These are phyloP conservation scores for Zopfia rhizophila DNA, from an alignment of 2,329 filamentous ascomycete species.

Conservation along the genomic window DNA sequence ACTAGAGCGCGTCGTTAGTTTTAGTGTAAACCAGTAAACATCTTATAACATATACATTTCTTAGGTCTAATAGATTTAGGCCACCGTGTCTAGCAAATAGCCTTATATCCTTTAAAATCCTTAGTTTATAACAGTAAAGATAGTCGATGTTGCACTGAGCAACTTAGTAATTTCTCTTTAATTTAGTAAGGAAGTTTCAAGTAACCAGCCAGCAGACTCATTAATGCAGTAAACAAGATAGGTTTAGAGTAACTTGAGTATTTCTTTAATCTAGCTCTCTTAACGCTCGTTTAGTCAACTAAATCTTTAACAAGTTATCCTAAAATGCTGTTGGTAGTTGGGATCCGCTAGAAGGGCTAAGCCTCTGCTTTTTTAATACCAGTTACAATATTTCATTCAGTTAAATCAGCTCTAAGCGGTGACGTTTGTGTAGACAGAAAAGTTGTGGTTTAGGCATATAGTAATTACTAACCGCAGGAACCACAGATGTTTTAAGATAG, in stretches of 20 bases:
- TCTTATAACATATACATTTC: slow-evolving; percentile 21
- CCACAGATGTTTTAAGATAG: slow-evolving; percentile 9
- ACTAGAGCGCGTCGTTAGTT: slow-evolving; percentile 20
- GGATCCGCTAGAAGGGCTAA: slow-evolving; percentile 18
- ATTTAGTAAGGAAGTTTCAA: slow-evolving; percentile 19
- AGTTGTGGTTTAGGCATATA: slow-evolving; percentile 26
- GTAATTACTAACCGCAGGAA: slow-evolving; percentile 14
- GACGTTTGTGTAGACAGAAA: slow-evolving; percentile 26
- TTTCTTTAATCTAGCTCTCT: slow-evolving; percentile 32
- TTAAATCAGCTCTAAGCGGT: slow-evolving; percentile 17
- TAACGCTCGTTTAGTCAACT: slow-evolving; percentile 31
- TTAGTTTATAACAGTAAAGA: slow-evolving; percentile 16
- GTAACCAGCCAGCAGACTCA: slow-evolving; percentile 20
- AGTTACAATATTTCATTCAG: slow-evolving; percentile 19
- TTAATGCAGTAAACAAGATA: slow-evolving; percentile 19
- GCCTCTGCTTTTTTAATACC: slow-evolving; percentile 16
- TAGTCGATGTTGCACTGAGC: slow-evolving; percentile 13
- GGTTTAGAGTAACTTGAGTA: slow-evolving; percentile 20
- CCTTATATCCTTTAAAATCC: slow-evolving; percentile 24
- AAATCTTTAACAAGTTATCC: slow-evolving; percentile 33
- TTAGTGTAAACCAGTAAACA: slow-evolving; percentile 5
- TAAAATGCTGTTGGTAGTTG: slow-evolving; percentile 26
- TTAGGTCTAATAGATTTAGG: slow-evolving; percentile 25
- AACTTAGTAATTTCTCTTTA: slow-evolving; percentile 13
- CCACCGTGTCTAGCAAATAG: slow-evolving; percentile 26